A percentile compares a stretch with the other conserved stretches of the same genome.
Conservation (phyloP, 495 filamentous ascomycete species). For the Penicillium paradoxum region DNA sequence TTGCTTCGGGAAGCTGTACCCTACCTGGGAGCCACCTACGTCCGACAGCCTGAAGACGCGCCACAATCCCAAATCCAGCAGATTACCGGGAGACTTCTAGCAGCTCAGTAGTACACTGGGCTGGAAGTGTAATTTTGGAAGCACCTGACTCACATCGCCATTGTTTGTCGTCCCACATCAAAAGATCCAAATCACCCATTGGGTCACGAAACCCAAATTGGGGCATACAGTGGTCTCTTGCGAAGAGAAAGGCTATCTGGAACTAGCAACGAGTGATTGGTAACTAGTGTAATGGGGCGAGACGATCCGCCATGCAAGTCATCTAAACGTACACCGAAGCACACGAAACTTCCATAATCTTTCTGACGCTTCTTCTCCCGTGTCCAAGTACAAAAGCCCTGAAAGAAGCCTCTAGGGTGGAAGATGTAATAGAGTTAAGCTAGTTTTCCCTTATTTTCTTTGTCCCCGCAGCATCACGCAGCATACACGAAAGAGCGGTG, state of each 20-base stretch:
- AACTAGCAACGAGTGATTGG: background rate
- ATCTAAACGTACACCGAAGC: background rate
- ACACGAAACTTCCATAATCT: background rate
- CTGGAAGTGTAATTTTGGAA: too few relatives aligned
- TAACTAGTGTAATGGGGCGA: background rate
- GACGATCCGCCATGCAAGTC: conserved; percentile 4
- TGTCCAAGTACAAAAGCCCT: background rate
- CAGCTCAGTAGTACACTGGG: background rate
- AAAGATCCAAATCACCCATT: background rate
- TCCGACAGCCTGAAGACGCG: background rate
- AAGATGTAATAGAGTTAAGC: background rate
- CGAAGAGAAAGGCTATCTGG: background rate
- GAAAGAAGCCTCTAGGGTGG: background rate
- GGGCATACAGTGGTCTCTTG: background rate
- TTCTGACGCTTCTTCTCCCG: background rate
- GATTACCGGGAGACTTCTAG: background rate
- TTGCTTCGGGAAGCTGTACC: background rate
- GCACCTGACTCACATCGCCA: background rate
- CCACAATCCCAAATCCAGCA: background rate
- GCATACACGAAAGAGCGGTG: conserved; percentile 22
- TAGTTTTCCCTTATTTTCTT: background rate
- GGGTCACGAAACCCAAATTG: background rate
- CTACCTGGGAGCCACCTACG: background rate
- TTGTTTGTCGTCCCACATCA: background rate
- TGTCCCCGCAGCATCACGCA: background rate